Evolutionary conservation across 2,329 filamentous ascomycete species (phyloP).

Genomic region (Stemphylium vesicarium): DNA sequence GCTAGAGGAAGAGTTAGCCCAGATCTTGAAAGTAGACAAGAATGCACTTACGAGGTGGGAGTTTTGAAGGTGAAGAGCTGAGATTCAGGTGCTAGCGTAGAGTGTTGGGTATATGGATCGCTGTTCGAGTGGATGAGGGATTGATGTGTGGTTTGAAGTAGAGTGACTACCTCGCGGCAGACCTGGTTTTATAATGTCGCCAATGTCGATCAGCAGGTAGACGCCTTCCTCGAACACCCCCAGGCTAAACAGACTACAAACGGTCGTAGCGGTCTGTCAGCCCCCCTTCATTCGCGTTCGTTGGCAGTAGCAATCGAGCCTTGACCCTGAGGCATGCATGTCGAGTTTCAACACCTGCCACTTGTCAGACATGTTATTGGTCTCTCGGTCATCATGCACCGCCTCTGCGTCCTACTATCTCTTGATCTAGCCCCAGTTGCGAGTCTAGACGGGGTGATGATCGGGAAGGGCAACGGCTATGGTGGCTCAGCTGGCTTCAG

Average conservation of each 20-base stretch:
- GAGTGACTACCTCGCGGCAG: neutral
- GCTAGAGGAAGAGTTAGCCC: neutral
- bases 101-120: too few relatives aligned
- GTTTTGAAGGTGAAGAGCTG: too few relatives aligned
- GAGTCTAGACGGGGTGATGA: conserved; percentile 6
- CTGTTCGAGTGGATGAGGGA: neutral
- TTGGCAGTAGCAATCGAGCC: neutral
- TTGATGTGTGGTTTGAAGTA: neutral
- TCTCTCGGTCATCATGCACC: conserved; percentile 15
- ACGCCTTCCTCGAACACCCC: neutral
- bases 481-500: conserved; percentile 21
- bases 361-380: conserved; percentile 18
- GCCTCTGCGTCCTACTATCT: conserved; percentile 16
- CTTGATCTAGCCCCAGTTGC: neutral
- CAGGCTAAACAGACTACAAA: neutral
- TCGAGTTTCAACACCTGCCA: conserved; percentile 6
- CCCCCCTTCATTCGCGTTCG: conserved; percentile 12
- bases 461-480: neutral
- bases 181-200: conserved; percentile 11
- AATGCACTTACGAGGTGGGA: too few relatives aligned
- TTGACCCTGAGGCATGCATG: conserved; percentile 18
- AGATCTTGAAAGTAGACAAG: too few relatives aligned
- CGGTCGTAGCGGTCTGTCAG: conserved; percentile 6
- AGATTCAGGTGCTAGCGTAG: too few relatives aligned
- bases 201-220: neutral